Conservation (phyloP, 2,329 filamentous ascomycete genomes). For the Pestalotiopsis sp. region DNA sequence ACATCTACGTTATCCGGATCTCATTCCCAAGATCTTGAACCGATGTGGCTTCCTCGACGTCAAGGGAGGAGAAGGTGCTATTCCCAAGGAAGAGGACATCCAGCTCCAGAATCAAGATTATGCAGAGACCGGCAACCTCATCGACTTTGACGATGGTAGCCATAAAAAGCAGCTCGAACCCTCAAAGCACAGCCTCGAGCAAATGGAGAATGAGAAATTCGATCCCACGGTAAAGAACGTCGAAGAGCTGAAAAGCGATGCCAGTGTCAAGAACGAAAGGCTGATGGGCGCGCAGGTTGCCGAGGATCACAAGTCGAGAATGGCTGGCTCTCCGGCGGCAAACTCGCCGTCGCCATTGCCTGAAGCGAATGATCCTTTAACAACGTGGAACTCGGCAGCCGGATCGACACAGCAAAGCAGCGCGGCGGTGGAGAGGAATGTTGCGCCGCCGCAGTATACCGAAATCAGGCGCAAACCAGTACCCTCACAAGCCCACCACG, state of each 20-base stretch:
- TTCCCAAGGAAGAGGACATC: constrained; percentile 51
- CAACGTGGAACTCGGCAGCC: not conserved
- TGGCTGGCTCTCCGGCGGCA: not conserved
- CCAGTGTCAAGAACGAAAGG: constrained; percentile 19
- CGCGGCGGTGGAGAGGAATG: not conserved
- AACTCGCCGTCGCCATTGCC: constrained; percentile 6
- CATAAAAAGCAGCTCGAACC: constrained; percentile 17
- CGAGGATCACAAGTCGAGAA: constrained; percentile 9
- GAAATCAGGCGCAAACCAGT: not conserved
- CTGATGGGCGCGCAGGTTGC: constrained; percentile 16
- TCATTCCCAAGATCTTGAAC: constrained; percentile 54
- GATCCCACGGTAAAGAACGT: constrained; percentile 27
- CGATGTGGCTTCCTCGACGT: constrained; percentile 54
- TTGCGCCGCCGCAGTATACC: constrained; percentile 4
- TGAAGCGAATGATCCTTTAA: constrained; percentile 11
- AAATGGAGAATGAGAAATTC: constrained; percentile 29
- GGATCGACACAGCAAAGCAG: not conserved
- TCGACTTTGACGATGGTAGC: constrained; percentile 42
- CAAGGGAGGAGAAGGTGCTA: constrained; percentile 43
- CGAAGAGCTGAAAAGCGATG: constrained; percentile 26
- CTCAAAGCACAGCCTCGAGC: constrained; percentile 19
- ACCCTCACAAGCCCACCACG: constrained; percentile 15
- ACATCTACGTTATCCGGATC: constrained; percentile 53
- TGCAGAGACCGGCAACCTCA: constrained; percentile 37
- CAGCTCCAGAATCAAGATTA: constrained; percentile 33